Evolutionary conservation across 108 stramenopile genomes (phyloP), one percentile per base, ranked within the genome.

Genomic region (Nannochloropsis salina): DNA sequence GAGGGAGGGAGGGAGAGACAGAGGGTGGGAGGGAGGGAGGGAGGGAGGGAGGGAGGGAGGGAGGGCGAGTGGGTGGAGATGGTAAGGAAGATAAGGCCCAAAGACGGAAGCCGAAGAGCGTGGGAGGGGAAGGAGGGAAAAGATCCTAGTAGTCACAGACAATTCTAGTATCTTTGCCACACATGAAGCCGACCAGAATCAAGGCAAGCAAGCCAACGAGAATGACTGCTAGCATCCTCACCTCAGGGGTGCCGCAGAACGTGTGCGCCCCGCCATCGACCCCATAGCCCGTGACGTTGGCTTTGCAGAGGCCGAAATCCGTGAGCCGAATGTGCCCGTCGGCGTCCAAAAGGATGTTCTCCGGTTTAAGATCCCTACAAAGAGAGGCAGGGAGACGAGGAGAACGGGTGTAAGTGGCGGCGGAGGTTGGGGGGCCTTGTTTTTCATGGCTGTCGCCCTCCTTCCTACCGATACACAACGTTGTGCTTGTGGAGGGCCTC

Each of bases 261-360:
- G 45, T 85, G 22, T 90, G 84, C n/a, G 91, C 85, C 4, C 92
- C 92, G 0, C 47, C 44, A 1, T 83, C 44, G n/a, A 87, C 74
- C 22, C 82, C 74, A 41, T 80, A 31, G 42, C 89, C 89, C 18
- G 89, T 85, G 42, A 91, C 80, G 43, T 90, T 91, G 42, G 85
- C 94, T 88, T 96, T 91, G 83, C 80, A 44, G 18, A 91, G 89
- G 22, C 91, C 91, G 81, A 91, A 91, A 42, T 91, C 91, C 3
- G 91, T 86, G 40, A 91, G 80, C 42, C 87, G 84, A 31, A 91
- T 82, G 87, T 91, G 89, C 18, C 91, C 91, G 22, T 90, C 87
- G 21, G 42, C 20, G 51, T 85, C 87, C n/a, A 88, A 74, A 44
- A 91, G 86, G 8, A 92, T 84, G 82, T 92, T 92, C 86, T 92